Evolutionary conservation across 176 grass and related monocot genomes (phyloP).

Genomic region (Zizania latifolia): DNA sequence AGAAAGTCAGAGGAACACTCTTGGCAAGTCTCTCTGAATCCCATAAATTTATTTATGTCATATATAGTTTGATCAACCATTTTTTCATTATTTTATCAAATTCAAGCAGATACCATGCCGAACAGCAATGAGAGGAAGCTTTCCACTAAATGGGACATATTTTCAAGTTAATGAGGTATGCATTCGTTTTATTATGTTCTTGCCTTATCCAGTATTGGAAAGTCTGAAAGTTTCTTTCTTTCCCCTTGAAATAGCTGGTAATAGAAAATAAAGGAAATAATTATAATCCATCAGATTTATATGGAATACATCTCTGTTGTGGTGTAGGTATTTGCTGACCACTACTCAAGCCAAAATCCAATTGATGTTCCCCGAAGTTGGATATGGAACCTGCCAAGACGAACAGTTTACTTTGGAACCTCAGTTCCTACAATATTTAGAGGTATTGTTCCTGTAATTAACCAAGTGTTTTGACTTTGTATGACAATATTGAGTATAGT

Average conservation of each 20-base stretch:
- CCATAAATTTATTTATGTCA: constrained; percentile 6
- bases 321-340: constrained; percentile 77
- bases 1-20: constrained; percentile 65
- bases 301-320: constrained; percentile 19
- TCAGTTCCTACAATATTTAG: constrained; percentile 74
- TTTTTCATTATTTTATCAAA: constrained; percentile 40
- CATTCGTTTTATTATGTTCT: no score
- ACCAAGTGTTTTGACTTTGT: background rate
- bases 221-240: background rate
- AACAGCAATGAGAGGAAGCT: constrained; percentile 90
- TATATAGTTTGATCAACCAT: background rate
- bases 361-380: constrained; percentile 54
- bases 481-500: background rate
- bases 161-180: constrained; percentile 89
- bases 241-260: no score
- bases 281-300: background rate
- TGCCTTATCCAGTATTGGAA: no score
- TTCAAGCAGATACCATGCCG: constrained; percentile 65
- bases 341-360: constrained; percentile 55
- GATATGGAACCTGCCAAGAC: constrained; percentile 78
- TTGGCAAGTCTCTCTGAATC: no score
- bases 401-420: constrained; percentile 82
- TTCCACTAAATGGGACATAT: constrained; percentile 84
- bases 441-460: constrained; percentile 33
- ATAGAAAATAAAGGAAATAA: no score